Evolutionary conservation across 371 early-diverging fungal species (phyloP), one percentile per base, ranked within the genome.

Genomic region (Nematocida homosporus): DNA sequence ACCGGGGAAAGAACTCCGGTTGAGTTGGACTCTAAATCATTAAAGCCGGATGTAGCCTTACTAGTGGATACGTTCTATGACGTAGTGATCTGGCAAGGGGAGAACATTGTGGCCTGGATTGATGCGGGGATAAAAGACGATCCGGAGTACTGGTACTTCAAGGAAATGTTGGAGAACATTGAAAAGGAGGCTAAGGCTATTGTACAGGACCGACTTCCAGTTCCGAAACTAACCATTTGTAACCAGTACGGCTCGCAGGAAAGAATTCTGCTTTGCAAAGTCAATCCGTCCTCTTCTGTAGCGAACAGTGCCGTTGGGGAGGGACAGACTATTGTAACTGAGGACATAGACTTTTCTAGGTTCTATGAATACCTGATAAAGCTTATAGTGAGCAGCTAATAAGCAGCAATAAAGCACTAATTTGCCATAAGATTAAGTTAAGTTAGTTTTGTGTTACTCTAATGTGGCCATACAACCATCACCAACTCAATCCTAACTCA

Each of bases 1-100:
- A 90, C 92, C 47, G 88, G 87, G 13, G 88, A 90, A 34, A 90
- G 95, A 23, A 87, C 88, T 32, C 97, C 99, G 0, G 99, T 95
- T 0, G 86, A 95, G 48, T 83, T 99, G 69, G 98, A 98, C 86
- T 93, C 94, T 23, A 88, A 92, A 42, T 94, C 95, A 40, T 89
- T 97, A 81, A 90, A 92, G 79, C 90, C 93, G 1, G 95, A 99
- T 80, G 88, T 87, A 18, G 91, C 95, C 75, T 85, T 99, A 53
- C 86, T 99, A 25, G 86, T 99, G 47, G 99, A 99, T 82, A 94
- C 97, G 2, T 97, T 91, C 87, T 93, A 93, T 88, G 92, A 95
- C 81, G 90, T 94, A 20, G 88, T 94, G 23, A 92, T 94, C 69
- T 93, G 92, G 90, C 90, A 90, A 77, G 95, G 95, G 25, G 89